Percentiles rank a stretch among this genome's conserved stretches.
phyloP scores from a whole-genome alignment of 1,284 basidiomycete species.

The Golubevia sp. region DNA sequence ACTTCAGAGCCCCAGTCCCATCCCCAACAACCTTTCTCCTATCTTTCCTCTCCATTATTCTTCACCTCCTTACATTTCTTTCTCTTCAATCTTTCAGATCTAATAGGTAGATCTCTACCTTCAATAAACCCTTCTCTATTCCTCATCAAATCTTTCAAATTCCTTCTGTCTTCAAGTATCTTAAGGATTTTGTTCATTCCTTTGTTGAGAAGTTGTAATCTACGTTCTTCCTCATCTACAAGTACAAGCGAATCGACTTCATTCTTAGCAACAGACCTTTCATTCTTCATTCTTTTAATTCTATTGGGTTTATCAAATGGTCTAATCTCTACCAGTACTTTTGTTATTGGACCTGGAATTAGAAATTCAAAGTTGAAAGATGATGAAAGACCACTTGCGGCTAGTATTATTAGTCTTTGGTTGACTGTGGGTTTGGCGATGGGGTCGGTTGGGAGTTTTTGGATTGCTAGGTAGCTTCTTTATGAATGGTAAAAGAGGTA shows the following conservation, averaged over 20 bases:
- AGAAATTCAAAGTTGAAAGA: conserved; percentile 22
- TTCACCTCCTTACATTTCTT: conserved; percentile 50
- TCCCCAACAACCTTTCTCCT: background rate
- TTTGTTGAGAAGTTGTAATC: conserved; percentile 38
- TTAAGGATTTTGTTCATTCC: conserved; percentile 33
- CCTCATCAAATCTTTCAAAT: conserved; percentile 11
- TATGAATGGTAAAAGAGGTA: too few relatives aligned
- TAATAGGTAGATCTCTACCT: conserved; percentile 38
- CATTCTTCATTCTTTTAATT: conserved; percentile 37
- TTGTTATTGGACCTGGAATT: conserved; percentile 35
- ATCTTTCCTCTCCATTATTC: conserved; percentile 30
- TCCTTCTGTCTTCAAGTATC: conserved; percentile 16
- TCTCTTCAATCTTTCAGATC: conserved; percentile 40
- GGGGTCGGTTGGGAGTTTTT: conserved; percentile 35
- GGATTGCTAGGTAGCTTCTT: conserved; percentile 6
- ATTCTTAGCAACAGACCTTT: conserved; percentile 15
- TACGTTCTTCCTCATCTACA: conserved; percentile 1
- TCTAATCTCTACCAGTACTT: conserved; percentile 35
- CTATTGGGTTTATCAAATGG: conserved; percentile 44
- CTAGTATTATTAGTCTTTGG: conserved; percentile 44
- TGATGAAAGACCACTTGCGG: conserved; percentile 22
- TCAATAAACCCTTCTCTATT: conserved; percentile 13
- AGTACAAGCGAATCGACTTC: background rate
- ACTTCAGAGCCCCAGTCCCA: background rate
- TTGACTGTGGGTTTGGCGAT: conserved; percentile 43